phyloP scores from a whole-genome alignment of 2,329 filamentous ascomycete genomes.

The Mycosphaerelloides madeirae region DNA sequence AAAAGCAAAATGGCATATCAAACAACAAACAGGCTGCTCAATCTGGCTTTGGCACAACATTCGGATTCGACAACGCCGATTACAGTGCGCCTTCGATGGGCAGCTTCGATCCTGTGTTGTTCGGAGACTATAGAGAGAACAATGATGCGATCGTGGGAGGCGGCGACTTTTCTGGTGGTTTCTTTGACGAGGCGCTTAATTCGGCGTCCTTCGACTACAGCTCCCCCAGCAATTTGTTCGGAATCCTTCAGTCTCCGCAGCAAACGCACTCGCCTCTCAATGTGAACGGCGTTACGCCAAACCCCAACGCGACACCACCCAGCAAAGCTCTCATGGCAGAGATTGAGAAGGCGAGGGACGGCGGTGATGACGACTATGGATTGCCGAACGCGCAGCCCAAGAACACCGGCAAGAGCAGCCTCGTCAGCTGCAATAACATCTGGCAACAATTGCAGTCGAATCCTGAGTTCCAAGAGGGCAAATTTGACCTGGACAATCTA shows the following conservation, averaged over 20 bases:
- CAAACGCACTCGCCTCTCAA: constrained; percentile 19
- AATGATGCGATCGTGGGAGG: constrained; percentile 71
- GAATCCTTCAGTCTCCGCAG: constrained; percentile 41
- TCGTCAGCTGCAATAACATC: constrained; percentile 83
- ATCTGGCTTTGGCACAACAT: constrained; percentile 15
- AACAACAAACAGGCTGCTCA: constrained; percentile 9
- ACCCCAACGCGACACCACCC: constrained; percentile 18
- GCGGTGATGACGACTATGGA: constrained; percentile 60
- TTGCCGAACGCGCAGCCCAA: constrained; percentile 16
- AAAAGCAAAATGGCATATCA: constrained; percentile 17
- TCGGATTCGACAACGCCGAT: constrained; percentile 21
- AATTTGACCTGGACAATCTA: constrained; percentile 88
- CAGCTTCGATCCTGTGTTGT: constrained; percentile 85
- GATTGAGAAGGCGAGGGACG: constrained; percentile 70
- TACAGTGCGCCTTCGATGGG: constrained; percentile 45
- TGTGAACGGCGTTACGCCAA: constrained; percentile 5
- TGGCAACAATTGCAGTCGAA: constrained; percentile 90
- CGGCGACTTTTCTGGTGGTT: constrained; percentile 70
- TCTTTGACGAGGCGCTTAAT: constrained; percentile 59
- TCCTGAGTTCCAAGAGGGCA: constrained; percentile 80
- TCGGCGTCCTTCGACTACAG: constrained; percentile 58
- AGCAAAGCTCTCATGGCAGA: constrained; percentile 63
- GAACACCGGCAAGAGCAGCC: constrained; percentile 42
- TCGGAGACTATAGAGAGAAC: constrained; percentile 86
- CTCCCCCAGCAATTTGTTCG: constrained; percentile 68